Evolutionary conservation across 1,139 yeast species (phyloP), one percentile per base, ranked within the genome.

Genomic region (Zygotorulaspora mrakii): DNA sequence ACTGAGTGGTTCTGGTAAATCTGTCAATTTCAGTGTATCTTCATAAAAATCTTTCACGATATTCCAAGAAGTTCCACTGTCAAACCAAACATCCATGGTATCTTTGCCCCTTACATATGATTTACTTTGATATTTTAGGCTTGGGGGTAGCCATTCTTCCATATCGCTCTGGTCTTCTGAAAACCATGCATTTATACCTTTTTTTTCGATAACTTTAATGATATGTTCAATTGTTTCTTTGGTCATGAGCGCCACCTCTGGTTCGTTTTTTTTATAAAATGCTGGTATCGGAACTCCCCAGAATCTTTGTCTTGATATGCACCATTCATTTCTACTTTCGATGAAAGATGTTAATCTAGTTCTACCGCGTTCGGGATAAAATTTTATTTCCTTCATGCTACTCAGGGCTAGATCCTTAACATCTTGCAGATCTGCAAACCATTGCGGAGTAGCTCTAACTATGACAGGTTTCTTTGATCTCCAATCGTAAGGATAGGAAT

Each of bases 251-350:
- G 61, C 42, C 4, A 42, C 33, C 17, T 57, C 65, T 17, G 82
- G 76, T 12, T 69, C 69, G 11, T 36, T 44, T 38, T 71, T 73
- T 46, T 77, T 65, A 61, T 83, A 85, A 4, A 91, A 66, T 0
- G 86, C 91, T 0, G 98, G 98, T 31, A 91, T 83, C 1, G 98
- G 98, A 27, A 91, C 97, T 34, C 99, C 99, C 99, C 99, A 91
- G n/a, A 78, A 74, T 51, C 99, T 76, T 62, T 91, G 99, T 53
- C 99, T 74, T 0, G 97, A 89, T 35, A 91, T 88, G 64, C 99
- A 91, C 99, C 99, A 91, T 59, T 91, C 98, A 46, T 79, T 78
- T 63, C 99, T 76, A 40, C 82, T 79, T 13, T 69, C 70, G 21
- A 89, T 75, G 57, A 89, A 91, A 24, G 94, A 77, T 1, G 71